A percentile compares a stretch with the other conserved stretches of the same genome.
phyloP scores from a whole-genome alignment of 805 yeast genomes.

The Myxozyma geophila region DNA sequence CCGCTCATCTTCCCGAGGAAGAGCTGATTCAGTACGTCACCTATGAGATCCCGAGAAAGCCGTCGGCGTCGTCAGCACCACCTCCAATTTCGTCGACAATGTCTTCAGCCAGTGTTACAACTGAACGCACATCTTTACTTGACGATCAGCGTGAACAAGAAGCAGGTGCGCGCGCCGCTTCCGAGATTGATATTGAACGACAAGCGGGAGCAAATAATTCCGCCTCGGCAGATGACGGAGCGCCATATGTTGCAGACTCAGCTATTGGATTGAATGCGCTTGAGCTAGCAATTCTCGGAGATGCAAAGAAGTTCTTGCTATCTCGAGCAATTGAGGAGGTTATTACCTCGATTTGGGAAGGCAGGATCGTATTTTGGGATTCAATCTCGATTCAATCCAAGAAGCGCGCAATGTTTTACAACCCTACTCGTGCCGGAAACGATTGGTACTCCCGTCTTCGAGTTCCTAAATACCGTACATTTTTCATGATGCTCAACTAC shows the following conservation, averaged over 20 bases:
- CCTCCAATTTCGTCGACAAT: conserved; percentile 7
- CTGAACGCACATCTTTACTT: conserved; percentile 11
- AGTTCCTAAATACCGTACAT: conserved; percentile 43
- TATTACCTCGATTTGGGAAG: conserved; percentile 43
- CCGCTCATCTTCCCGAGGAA: conserved; percentile 38
- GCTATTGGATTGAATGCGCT: conserved; percentile 38
- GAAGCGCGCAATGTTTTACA: conserved; percentile 40
- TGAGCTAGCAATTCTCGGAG: conserved; percentile 41
- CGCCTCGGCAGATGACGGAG: background rate
- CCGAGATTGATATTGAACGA: conserved; percentile 30
- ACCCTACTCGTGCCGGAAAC: conserved; percentile 22
- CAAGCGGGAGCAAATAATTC: conserved; percentile 13
- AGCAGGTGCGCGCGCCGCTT: conserved; percentile 2
- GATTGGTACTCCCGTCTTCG: conserved; percentile 43
- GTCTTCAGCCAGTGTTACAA: conserved; percentile 16
- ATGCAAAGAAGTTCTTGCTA: conserved; percentile 42
- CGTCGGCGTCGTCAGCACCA: background rate
- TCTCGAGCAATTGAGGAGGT: conserved; percentile 42
- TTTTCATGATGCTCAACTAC: conserved; percentile 43
- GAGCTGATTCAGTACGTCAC: conserved; percentile 31
- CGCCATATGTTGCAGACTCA: conserved; percentile 37
- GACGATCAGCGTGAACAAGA: background rate
- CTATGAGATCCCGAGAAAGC: conserved; percentile 31
- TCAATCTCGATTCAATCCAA: conserved; percentile 39
- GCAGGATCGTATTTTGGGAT: conserved; percentile 46